Conservation (phyloP, 352 stramenopile species). For the Phytophthora pluvialis region DNA sequence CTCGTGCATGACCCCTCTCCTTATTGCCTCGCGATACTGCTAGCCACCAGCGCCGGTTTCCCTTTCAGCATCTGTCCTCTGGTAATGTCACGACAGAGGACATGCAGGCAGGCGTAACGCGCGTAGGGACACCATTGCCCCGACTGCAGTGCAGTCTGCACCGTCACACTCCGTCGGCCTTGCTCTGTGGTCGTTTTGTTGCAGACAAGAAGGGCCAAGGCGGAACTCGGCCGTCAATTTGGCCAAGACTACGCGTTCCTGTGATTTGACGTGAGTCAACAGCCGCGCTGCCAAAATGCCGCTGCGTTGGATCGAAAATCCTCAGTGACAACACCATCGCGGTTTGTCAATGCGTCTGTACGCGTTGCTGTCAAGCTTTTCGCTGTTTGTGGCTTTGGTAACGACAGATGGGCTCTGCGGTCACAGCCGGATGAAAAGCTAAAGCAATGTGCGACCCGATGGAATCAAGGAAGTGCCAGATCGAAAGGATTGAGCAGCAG, state of each 20-base stretch:
- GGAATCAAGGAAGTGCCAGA: slow-evolving; percentile 19
- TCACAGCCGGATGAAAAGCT: slow-evolving; percentile 17
- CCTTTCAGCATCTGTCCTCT: slow-evolving; percentile 25
- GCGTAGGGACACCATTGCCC: slow-evolving; percentile 17
- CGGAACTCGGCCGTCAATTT: slow-evolving; percentile 17
- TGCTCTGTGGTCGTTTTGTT: slow-evolving; percentile 26
- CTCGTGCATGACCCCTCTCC: slow-evolving; percentile 3
- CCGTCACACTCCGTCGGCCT: neutral
- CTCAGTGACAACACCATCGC: slow-evolving; percentile 6
- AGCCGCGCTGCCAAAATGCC: slow-evolving; percentile 10
- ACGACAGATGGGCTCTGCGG: slow-evolving; percentile 21
- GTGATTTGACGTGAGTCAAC: slow-evolving; percentile 33
- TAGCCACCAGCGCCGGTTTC: slow-evolving; percentile 11
- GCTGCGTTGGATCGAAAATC: slow-evolving; percentile 20
- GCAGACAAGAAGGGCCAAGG: slow-evolving; percentile 11
- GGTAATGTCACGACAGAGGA: slow-evolving; percentile 21
- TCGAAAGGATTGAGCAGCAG: slow-evolving; percentile 8
- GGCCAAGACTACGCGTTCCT: slow-evolving; percentile 8
- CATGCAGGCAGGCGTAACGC: slow-evolving; percentile 2
- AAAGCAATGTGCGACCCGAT: slow-evolving; percentile 23
- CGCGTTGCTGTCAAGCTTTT: slow-evolving; percentile 16
- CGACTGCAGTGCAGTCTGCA: too few species aligned
- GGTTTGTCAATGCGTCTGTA: neutral
- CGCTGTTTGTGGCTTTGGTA: slow-evolving; percentile 20
- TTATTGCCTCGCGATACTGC: slow-evolving; percentile 7